A percentile compares a stretch with the other conserved stretches of the same genome.
Evolutionary conservation across 202 grass and related monocot genomes (phyloP).

Genomic region (Zoysia matrella): DNA sequence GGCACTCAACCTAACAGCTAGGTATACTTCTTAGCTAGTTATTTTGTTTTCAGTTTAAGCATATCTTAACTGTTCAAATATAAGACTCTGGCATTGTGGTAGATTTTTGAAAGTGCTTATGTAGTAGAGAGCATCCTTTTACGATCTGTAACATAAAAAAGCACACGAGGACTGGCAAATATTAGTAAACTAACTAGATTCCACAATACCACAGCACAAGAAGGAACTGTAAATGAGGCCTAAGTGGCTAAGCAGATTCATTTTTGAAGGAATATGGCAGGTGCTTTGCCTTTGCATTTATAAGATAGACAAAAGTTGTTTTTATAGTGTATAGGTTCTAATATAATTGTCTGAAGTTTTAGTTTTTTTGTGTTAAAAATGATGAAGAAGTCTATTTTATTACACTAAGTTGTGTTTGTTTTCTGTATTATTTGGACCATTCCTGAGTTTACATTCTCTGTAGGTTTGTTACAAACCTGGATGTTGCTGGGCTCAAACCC

Average conservation of each 20-base stretch:
- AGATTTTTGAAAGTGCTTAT: not conserved
- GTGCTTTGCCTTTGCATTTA: no score
- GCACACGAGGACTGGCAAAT: not conserved
- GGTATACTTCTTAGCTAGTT: slow-evolving; percentile 53
- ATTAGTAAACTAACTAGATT: not conserved
- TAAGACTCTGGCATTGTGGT: not conserved
- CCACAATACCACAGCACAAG: not conserved
- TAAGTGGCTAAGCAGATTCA: not conserved
- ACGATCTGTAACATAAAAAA: not conserved
- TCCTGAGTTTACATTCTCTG: slow-evolving; percentile 42
- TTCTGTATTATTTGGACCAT: slow-evolving; percentile 13
- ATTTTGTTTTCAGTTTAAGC: slow-evolving; percentile 13
- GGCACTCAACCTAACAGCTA: slow-evolving; percentile 85
- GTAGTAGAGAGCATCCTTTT: not conserved
- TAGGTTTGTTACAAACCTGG: slow-evolving; percentile 88
- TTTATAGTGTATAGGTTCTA: not conserved
- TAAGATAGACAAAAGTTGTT: no score
- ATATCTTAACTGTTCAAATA: slow-evolving; percentile 31
- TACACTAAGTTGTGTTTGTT: slow-evolving; percentile 29
- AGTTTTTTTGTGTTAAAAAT: not conserved
- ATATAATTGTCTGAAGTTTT: not conserved
- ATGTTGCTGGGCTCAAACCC: slow-evolving; percentile 77
- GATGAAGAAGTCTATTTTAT: not conserved
- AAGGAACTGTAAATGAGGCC: not conserved
- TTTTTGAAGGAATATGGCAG: no score